Conservation (phyloP, 495 filamentous ascomycete genomes). For the Podospora sp. region DNA sequence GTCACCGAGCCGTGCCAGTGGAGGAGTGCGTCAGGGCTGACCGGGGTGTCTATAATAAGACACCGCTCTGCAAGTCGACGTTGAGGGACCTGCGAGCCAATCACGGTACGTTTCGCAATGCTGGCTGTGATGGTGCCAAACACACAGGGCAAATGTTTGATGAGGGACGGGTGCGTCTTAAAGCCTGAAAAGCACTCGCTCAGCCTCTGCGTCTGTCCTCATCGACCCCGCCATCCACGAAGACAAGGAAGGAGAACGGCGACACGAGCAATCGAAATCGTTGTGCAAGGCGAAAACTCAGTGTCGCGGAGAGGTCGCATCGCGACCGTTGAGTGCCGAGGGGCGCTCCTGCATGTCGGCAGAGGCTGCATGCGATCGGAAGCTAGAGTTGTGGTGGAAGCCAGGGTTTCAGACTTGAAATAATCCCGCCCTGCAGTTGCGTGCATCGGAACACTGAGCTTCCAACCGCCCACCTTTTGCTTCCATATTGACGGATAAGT, state of each 20-base stretch:
- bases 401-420: constrained; percentile 23
- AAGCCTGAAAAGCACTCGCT: background rate
- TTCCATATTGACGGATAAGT: constrained; percentile 15
- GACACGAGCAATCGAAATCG: background rate
- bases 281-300: background rate
- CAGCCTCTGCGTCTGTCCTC: background rate
- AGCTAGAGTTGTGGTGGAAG: background rate
- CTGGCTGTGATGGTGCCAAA: constrained; percentile 10
- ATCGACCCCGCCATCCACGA: background rate
- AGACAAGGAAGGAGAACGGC: background rate
- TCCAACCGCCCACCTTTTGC: constrained; percentile 32
- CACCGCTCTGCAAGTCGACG: constrained; percentile 23
- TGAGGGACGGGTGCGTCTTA: constrained; percentile 5
- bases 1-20: constrained; percentile 22
- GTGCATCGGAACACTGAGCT: constrained; percentile 24
- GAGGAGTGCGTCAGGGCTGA: constrained; percentile 23
- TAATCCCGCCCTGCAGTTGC: constrained; percentile 24
- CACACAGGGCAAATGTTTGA: constrained; percentile 11
- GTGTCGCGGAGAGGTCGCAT: background rate
- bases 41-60: constrained; percentile 32
- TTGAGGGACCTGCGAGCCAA: constrained; percentile 4
- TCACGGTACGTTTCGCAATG: constrained; percentile 15
- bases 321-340: constrained; percentile 4
- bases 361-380: constrained; percentile 17
- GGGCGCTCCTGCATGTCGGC: constrained; percentile 3